Evolutionary conservation across 805 yeast species (phyloP).

Genomic region (Nematodospora valgi): DNA sequence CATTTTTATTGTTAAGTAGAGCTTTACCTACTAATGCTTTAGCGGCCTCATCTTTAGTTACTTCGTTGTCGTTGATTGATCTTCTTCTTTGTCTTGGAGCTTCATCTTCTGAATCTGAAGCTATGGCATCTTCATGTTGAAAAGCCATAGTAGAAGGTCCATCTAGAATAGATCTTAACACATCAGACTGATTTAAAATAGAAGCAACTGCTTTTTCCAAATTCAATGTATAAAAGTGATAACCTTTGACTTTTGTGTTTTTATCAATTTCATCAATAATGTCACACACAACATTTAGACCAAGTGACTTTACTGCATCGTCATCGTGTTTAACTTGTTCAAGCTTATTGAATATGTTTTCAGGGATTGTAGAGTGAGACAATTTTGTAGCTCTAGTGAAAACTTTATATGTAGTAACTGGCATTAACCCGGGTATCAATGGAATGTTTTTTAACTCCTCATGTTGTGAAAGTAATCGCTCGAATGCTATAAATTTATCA

Average conservation of each 20-base stretch:
- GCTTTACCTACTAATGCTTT: conserved; percentile 21
- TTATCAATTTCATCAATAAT: conserved; percentile 56
- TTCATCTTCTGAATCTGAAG: conserved; percentile 36
- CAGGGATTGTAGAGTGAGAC: conserved; percentile 82
- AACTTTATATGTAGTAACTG: conserved; percentile 77
- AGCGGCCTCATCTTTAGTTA: conserved; percentile 15
- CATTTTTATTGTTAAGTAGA: conserved; percentile 39
- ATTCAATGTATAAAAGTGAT: conserved; percentile 90
- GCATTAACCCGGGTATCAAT: conserved; percentile 87
- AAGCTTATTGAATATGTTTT: conserved; percentile 47
- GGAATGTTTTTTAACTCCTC: conserved; percentile 46
- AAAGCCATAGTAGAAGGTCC: conserved; percentile 23
- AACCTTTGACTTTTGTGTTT: conserved; percentile 66
- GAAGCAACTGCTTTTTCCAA: conserved; percentile 90
- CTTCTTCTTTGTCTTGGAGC: conserved; percentile 24
- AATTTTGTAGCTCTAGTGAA: conserved; percentile 86
- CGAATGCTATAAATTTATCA: conserved; percentile 69
- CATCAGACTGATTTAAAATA: conserved; percentile 61
- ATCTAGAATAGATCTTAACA: conserved; percentile 46
- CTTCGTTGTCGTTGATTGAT: conserved; percentile 41
- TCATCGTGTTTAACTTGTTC: conserved; percentile 60
- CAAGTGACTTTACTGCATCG: conserved; percentile 75
- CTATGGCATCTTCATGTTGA: conserved; percentile 34
- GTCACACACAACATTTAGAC: conserved; percentile 69
- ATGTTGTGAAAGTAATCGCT: conserved; percentile 43